Base-by-base conservation (phyloP, 495 filamentous ascomycete species). In the Xylaria telfairii region DNA sequence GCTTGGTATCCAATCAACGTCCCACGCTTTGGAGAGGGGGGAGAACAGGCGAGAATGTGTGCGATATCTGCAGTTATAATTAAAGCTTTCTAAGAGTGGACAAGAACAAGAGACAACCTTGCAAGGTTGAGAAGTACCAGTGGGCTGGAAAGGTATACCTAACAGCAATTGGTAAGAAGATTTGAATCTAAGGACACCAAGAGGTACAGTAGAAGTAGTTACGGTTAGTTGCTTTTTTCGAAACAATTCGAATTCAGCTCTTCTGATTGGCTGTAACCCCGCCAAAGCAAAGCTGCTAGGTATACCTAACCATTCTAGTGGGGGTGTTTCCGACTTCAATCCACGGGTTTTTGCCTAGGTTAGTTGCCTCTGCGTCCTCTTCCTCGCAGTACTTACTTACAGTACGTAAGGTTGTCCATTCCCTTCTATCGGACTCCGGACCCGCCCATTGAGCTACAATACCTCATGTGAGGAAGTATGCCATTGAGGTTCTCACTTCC, bases 181-280 rank as follows among this genome's bases (percentile, higher is more conserved):
- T 32, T 0, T 21, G 4, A 37, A 37, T 37, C 34, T n/a, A n/a
- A n/a, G n/a, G n/a, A 37, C 34, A 37, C 34, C 8, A 46, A 46
- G 19, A 46, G 44, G 10, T 13, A 19, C n/a, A n/a, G n/a, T n/a
- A n/a, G n/a, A n/a, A n/a, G n/a, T n/a, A n/a, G n/a, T n/a, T n/a
- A n/a, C n/a, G n/a, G 19, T 46, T 19, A 51, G 62, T 65, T 65
- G 30, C 42, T 42, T 53, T 66, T n/a, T 66, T 66, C 28, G 41
- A 24, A 44, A 44, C 53, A 41, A 15, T 46, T 47, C 5, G 42
- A 68, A 60, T 47, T 37, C 39, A 34, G 15, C 54, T 32, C 41
- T 68, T 34, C 53, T 68, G 37, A 68, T 46, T 68, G 65, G 65
- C 0, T 47, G 28, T 1, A 17, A 60, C 53, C 65, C 65, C 65